phyloP scores from a whole-genome alignment of 2,329 filamentous ascomycete genomes.

The Exophiala spinifera region DNA sequence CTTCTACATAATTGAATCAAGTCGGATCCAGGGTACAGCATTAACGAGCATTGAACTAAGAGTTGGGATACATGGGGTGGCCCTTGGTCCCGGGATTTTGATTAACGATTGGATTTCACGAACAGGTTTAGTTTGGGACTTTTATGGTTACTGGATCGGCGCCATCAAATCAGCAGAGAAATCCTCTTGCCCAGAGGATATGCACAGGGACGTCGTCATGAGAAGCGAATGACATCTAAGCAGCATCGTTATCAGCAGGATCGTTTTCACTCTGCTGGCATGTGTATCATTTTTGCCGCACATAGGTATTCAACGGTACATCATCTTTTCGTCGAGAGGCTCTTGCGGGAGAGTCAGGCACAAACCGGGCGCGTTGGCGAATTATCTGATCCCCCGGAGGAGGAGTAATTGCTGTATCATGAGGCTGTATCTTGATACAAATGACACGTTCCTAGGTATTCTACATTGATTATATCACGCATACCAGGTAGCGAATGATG shows the following conservation, averaged over 20 bases:
- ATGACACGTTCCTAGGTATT: no score
- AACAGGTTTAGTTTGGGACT: constrained; percentile 3
- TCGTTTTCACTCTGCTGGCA: not conserved
- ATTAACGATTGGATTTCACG: constrained; percentile 1
- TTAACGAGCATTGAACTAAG: not conserved
- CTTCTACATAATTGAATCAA: not conserved
- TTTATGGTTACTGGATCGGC: not conserved
- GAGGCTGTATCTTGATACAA: no score
- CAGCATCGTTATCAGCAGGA: not conserved
- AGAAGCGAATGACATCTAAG: constrained; percentile 3
- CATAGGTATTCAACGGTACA: not conserved
- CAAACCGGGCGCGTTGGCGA: not conserved
- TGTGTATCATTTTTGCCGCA: not conserved
- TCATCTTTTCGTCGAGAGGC: not conserved
- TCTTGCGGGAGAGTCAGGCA: not conserved
- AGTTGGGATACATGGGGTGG: constrained; percentile 2
- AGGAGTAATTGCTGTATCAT: no score
- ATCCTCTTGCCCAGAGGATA: not conserved
- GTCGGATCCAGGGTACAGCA: not conserved
- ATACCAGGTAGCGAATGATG: no score
- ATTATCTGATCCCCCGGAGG: not conserved
- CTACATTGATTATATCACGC: no score
- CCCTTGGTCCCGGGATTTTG: constrained; percentile 1
- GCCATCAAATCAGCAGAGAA: not conserved
- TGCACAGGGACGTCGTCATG: constrained; percentile 8